phyloP scores from a whole-genome alignment of 2,329 filamentous ascomycete species.

The Zarea fungicola region DNA sequence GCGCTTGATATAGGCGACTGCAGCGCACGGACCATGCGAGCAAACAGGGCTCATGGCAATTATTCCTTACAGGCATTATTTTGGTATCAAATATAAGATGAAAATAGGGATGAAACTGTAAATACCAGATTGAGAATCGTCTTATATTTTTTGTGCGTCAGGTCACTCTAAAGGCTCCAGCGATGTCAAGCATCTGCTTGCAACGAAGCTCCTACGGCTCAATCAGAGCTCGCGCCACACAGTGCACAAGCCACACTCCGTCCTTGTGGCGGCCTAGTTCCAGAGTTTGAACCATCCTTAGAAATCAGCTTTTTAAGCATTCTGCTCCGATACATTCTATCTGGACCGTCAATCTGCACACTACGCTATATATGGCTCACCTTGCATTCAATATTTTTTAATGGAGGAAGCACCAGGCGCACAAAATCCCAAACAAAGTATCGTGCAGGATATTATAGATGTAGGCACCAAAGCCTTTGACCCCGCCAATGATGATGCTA shows the following conservation, averaged over 20 bases:
- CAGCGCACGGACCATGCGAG: conserved; percentile 1
- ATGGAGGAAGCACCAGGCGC: conserved; percentile 25
- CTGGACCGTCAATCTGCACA: not conserved
- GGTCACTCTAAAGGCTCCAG: no score
- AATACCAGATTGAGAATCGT: no score
- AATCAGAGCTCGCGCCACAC: conserved; percentile 4
- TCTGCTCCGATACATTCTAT: not conserved
- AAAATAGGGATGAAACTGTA: no score
- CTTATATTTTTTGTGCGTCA: no score
- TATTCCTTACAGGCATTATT: no score
- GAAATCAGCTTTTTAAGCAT: not conserved
- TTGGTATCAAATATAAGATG: no score
- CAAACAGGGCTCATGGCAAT: no score
- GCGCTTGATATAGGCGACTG: conserved; percentile 7
- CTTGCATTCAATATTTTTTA: not conserved
- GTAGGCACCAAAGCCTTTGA: conserved; percentile 45
- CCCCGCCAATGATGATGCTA: conserved; percentile 31
- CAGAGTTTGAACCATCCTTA: not conserved
- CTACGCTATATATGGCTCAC: not conserved
- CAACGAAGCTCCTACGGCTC: no score
- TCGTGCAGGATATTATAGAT: conserved; percentile 31
- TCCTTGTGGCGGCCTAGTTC: not conserved
- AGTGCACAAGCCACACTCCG: not conserved
- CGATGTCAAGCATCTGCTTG: not conserved
- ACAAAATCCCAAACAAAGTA: conserved; percentile 21